Evolutionary conservation across 768 basidiomycete genomes (phyloP).

Genomic region (Solioccasus polychromus): DNA sequence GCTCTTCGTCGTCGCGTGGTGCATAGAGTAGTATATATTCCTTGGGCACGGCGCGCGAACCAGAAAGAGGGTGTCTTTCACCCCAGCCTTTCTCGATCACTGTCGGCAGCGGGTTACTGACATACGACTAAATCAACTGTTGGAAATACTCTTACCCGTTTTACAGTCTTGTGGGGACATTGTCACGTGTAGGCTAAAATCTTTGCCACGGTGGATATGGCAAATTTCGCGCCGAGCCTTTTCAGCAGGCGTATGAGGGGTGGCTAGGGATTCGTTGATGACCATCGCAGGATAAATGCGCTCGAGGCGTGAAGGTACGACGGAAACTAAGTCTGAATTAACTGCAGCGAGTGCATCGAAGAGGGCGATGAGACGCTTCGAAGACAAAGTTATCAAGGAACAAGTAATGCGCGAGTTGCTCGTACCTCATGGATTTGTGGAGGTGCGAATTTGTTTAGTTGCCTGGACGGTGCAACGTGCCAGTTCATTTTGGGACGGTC

Average conservation of each 20-base stretch:
- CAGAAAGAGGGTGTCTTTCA: conserved; percentile 1
- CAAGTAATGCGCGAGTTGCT: no score
- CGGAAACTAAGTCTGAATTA: background rate
- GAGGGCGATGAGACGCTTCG: background rate
- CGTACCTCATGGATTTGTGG: background rate
- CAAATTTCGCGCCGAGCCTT: background rate
- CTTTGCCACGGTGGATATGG: background rate
- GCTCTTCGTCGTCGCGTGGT: conserved; percentile 2
- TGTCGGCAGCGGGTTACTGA: no score
- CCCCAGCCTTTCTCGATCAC: conserved; percentile 9
- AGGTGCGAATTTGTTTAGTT: conserved; percentile 1
- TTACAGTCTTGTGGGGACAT: conserved; percentile 1
- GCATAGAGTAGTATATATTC: conserved; percentile 2
- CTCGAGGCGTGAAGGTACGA: conserved; percentile 1
- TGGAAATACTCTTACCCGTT: conserved; percentile 1
- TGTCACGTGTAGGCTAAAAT: background rate
- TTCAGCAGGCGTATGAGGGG: background rate
- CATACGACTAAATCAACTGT: no score
- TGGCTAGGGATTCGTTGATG: background rate
- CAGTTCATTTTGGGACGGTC: conserved; percentile 2
- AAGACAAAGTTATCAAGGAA: no score
- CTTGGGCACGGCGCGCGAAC: conserved; percentile 1
- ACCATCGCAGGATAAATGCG: conserved; percentile 1
- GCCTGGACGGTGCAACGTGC: conserved; percentile 7
- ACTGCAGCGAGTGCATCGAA: background rate